phyloP scores from a whole-genome alignment of 2,329 filamentous ascomycete genomes.

The Emydomyces testavorans region DNA sequence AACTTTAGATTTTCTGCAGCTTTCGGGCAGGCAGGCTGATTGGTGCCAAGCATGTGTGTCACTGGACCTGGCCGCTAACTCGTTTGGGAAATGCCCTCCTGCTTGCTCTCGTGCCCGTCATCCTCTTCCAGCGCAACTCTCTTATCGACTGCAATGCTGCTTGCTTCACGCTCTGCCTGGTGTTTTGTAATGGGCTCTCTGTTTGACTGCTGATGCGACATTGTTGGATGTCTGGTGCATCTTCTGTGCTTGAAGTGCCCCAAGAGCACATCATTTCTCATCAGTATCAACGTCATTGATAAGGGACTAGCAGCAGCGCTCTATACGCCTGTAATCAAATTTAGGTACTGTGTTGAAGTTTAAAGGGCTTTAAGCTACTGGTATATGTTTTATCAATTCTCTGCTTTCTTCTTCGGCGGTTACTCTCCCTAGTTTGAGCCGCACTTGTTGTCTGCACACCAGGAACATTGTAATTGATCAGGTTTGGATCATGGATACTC shows the following conservation, averaged over 20 bases:
- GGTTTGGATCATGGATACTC: slow-evolving; percentile 2
- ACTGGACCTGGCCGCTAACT: neutral
- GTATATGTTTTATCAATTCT: neutral
- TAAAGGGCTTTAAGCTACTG: too few relatives aligned
- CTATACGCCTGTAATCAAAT: neutral
- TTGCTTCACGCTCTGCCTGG: too few relatives aligned
- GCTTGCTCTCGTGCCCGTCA: neutral
- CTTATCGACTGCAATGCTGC: too few relatives aligned
- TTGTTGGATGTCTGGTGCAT: too few relatives aligned
- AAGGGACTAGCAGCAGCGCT: neutral
- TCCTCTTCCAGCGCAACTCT: neutral
- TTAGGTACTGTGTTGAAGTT: too few relatives aligned
- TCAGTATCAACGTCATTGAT: too few relatives aligned
- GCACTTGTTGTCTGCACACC: neutral
- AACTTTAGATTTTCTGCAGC: slow-evolving; percentile 6
- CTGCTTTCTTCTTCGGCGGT: neutral
- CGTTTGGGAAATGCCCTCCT: slow-evolving; percentile 4
- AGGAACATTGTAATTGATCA: neutral
- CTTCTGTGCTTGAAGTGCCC: too few relatives aligned
- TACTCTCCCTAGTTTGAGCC: neutral
- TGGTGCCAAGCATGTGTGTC: neutral
- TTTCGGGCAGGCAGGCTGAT: slow-evolving; percentile 1
- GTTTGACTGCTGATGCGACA: too few relatives aligned
- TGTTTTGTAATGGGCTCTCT: too few relatives aligned
- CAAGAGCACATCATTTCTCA: too few relatives aligned